Conservation (phyloP, 495 filamentous ascomycete species). For the Penicillium coprophilum region DNA sequence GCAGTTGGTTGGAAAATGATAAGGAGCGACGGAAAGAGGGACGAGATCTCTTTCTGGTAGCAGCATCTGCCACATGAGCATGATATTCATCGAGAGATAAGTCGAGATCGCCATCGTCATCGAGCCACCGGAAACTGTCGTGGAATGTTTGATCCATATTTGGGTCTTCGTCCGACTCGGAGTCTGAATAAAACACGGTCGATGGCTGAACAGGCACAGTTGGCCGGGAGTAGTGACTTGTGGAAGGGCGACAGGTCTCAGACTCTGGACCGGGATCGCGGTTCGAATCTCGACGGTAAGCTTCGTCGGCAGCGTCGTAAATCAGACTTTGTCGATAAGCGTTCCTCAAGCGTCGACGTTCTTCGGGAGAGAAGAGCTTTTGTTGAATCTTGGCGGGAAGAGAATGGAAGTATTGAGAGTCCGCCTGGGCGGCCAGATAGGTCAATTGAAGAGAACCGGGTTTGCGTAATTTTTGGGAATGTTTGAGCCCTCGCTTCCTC, state of each 20-base stretch:
- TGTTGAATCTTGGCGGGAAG: constrained; percentile 70
- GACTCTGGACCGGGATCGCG: background rate
- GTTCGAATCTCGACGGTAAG: constrained; percentile 32
- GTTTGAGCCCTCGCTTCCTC: constrained; percentile 21
- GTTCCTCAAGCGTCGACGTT: constrained; percentile 60
- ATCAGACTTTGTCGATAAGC: constrained; percentile 59
- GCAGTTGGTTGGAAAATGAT: constrained; percentile 36
- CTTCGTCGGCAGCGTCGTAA: constrained; percentile 70
- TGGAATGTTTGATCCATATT: constrained; percentile 57
- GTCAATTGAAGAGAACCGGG: constrained; percentile 40
- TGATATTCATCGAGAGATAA: constrained; percentile 61
- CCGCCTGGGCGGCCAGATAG: constrained; percentile 49
- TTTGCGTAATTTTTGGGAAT: constrained; percentile 33
- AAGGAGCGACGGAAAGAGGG: constrained; percentile 51
- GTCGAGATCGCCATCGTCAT: constrained; percentile 74
- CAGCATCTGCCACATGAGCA: constrained; percentile 38
- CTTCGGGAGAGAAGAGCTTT: constrained; percentile 70
- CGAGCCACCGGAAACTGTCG: constrained; percentile 76
- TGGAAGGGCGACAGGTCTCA: constrained; percentile 16
- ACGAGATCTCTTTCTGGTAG: constrained; percentile 24
- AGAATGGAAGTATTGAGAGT: constrained; percentile 68
- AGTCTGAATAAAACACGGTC: constrained; percentile 35
- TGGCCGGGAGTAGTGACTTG: constrained; percentile 22
- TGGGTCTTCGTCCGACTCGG: constrained; percentile 33
- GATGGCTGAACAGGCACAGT: constrained; percentile 26